phyloP scores from a whole-genome alignment of 495 filamentous ascomycete genomes.

The Penicillium turbatum region DNA sequence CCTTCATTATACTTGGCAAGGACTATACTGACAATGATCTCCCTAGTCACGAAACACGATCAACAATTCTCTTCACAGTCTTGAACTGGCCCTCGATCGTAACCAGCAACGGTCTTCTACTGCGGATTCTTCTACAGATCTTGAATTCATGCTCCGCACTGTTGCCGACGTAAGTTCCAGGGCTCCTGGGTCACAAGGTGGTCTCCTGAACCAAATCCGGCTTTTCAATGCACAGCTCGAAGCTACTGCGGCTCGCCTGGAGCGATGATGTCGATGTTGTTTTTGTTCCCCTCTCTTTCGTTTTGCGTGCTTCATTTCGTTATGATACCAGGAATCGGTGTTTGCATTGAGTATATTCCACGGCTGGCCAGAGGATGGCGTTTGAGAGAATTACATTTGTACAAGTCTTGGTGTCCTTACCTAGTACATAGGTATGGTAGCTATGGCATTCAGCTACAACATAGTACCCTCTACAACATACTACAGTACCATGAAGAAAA shows the following conservation, averaged over 20 bases:
- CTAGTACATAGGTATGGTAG: neutral
- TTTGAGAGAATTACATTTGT: neutral
- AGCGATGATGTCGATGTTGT: conserved; percentile 13
- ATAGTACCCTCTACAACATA: too few species aligned
- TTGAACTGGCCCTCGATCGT: conserved; percentile 46
- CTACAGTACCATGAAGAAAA: too few species aligned
- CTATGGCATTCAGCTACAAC: neutral
- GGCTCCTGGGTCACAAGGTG: conserved; percentile 37
- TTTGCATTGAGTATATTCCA: neutral
- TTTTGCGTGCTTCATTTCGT: neutral
- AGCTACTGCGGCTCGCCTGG: conserved; percentile 30
- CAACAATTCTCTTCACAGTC: conserved; percentile 44
- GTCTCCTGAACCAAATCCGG: conserved; percentile 40
- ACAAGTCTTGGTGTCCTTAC: neutral
- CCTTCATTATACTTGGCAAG: neutral
- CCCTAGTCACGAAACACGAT: conserved; percentile 39
- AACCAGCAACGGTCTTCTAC: conserved; percentile 25
- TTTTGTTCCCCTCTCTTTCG: neutral
- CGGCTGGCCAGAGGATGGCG: conserved; percentile 7
- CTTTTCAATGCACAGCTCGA: conserved; percentile 46
- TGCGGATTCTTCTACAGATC: conserved; percentile 26
- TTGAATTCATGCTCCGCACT: conserved; percentile 42
- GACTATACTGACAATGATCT: conserved; percentile 9
- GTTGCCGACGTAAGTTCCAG: conserved; percentile 40
- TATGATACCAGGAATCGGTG: conserved; percentile 8